Conservation (phyloP, 345 rosid genomes). For the Euphorbia tirucalli region DNA sequence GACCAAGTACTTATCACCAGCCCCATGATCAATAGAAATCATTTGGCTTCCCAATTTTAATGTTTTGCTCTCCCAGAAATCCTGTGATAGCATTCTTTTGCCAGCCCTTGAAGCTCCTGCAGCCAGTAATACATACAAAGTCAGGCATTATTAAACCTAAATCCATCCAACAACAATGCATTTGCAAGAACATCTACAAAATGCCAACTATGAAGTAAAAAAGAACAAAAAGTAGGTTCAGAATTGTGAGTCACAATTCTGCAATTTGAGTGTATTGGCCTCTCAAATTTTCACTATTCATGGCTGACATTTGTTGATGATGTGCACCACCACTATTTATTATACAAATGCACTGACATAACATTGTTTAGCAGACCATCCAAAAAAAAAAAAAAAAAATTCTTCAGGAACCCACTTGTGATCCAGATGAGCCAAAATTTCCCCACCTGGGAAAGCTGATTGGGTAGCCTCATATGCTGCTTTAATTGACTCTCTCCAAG, state of each 20-base stretch:
- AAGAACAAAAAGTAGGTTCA: too few species aligned
- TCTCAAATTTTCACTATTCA: too few species aligned
- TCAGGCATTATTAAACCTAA: not conserved
- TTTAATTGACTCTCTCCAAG: constrained; percentile 75
- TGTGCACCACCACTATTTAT: not conserved
- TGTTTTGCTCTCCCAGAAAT: constrained; percentile 56
- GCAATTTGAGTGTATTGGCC: not conserved
- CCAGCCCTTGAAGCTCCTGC: constrained; percentile 94
- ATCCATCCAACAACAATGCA: not conserved
- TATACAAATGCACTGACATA: not conserved
- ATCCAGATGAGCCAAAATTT: constrained; percentile 87
- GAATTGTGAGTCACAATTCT: too few species aligned
- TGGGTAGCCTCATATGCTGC: constrained; percentile 79
- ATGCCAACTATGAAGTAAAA: not conserved
- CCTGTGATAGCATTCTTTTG: constrained; percentile 71
- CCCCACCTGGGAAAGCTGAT: constrained; percentile 79
- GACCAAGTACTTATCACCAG: not conserved
- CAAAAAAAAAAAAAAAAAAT: not conserved
- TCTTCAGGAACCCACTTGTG: constrained; percentile 59
- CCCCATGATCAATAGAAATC: constrained; percentile 7
- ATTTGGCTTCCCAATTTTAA: constrained; percentile 29
- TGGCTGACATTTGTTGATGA: too few species aligned
- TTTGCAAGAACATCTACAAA: not conserved
- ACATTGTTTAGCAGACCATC: not conserved
- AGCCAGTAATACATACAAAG: constrained; percentile 6